Conservation (phyloP, 2,329 filamentous ascomycete genomes). For the Botrytis cinerea region DNA sequence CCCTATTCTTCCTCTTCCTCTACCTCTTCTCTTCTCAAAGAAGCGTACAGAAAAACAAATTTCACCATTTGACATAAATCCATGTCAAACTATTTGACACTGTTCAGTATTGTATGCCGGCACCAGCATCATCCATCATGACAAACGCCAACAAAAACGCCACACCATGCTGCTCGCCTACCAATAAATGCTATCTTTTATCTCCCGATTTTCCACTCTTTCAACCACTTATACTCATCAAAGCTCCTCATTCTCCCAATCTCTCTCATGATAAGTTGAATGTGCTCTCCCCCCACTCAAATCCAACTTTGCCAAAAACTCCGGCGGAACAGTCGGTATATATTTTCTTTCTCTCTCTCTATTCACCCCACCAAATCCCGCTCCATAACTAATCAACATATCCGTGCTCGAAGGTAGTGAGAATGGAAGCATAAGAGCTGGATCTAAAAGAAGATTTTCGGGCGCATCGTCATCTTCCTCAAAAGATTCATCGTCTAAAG, state of each 20-base stretch:
- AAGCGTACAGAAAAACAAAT: neutral
- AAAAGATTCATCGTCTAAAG: conserved; percentile 31
- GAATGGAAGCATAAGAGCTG: conserved; percentile 90
- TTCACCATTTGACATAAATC: neutral
- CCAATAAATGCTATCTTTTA: conserved; percentile 23
- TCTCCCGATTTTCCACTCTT: neutral
- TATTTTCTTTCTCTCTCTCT: conserved; percentile 91
- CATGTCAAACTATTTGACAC: conserved; percentile 3
- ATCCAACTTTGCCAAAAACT: conserved; percentile 89
- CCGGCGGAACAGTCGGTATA: conserved; percentile 89
- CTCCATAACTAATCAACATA: conserved; percentile 94
- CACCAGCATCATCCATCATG: conserved; percentile 2
- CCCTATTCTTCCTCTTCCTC: neutral
- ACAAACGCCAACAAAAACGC: conserved; percentile 22
- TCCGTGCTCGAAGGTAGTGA: conserved; percentile 94
- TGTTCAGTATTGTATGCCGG: neutral
- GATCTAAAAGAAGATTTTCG: conserved; percentile 78
- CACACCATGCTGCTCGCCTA: conserved; percentile 18
- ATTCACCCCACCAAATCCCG: conserved; percentile 91
- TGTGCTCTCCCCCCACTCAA: conserved; percentile 49
- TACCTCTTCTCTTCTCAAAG: neutral
- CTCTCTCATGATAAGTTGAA: conserved; percentile 62
- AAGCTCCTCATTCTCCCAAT: conserved; percentile 66
- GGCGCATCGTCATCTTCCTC: conserved; percentile 68
- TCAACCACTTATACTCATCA: conserved; percentile 25